phyloP scores from a whole-genome alignment of 2,329 filamentous ascomycete species.

The Triangularia verruculosa region DNA sequence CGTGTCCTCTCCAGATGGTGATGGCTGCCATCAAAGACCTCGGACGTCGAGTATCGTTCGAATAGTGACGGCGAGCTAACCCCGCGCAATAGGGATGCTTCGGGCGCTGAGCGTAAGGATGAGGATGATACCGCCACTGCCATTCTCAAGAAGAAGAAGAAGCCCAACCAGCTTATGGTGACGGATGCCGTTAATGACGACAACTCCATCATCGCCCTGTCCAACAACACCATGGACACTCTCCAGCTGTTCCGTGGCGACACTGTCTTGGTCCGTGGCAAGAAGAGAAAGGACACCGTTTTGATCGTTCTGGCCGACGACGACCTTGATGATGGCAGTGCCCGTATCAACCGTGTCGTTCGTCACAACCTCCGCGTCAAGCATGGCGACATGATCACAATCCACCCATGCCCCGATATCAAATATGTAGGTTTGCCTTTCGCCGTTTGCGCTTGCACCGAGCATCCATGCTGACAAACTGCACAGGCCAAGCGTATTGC shows the following conservation, averaged over 20 bases:
- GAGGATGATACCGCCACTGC: slow-evolving; percentile 91
- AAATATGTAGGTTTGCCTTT: slow-evolving; percentile 86
- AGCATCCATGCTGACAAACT: not conserved
- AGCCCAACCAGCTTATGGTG: slow-evolving; percentile 99
- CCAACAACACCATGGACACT: slow-evolving; percentile 98
- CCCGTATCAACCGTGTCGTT: slow-evolving; percentile 96
- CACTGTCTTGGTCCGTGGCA: slow-evolving; percentile 96
- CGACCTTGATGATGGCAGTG: slow-evolving; percentile 94
- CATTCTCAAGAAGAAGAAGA: slow-evolving; percentile 99
- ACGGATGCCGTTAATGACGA: slow-evolving; percentile 99
- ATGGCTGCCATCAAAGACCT: slow-evolving; percentile 7
- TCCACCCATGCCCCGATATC: slow-evolving; percentile 97
- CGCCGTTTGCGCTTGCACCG: not conserved
- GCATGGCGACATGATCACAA: slow-evolving; percentile 96
- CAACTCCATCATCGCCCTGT: slow-evolving; percentile 98
- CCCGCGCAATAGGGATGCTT: slow-evolving; percentile 66
- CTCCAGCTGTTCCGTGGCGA: slow-evolving; percentile 98
- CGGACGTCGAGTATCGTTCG: not conserved
- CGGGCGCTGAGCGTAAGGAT: slow-evolving; percentile 80
- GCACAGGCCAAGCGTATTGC: slow-evolving; percentile 93
- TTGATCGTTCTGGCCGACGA: slow-evolving; percentile 97
- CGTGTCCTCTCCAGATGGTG: slow-evolving; percentile 33
- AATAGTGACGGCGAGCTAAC: slow-evolving; percentile 35
- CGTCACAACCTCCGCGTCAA: slow-evolving; percentile 98
- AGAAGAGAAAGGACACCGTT: slow-evolving; percentile 99